phyloP scores from a whole-genome alignment of 163 green algal species.

The Scenedesmus sp. region DNA sequence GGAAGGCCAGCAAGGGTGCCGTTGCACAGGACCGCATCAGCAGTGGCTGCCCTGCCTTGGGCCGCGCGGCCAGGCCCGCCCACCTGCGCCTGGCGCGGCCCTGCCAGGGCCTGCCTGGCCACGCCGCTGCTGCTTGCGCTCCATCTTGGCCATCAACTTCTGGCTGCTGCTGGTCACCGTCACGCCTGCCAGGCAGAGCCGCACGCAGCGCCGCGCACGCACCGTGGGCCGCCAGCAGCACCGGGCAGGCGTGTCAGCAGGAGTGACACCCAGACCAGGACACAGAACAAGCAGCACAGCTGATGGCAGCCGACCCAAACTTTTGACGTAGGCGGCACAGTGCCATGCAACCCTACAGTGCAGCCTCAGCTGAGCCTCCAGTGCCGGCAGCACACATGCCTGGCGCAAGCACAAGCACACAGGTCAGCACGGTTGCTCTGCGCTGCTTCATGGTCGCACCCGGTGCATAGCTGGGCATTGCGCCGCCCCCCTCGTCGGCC shows the following conservation, averaged over 20 bases:
- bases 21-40: too few species aligned
- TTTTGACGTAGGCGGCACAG: too few species aligned
- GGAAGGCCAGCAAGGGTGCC: too few species aligned
- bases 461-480: slow-evolving; percentile 71
- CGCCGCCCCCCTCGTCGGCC: slow-evolving; percentile 57
- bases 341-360: too few species aligned
- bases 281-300: too few species aligned
- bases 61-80: not conserved
- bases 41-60: not conserved
- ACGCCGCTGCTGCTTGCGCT: slow-evolving; percentile 75
- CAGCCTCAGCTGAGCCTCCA: too few species aligned
- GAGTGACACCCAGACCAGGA: too few species aligned
- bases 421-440: not conserved
- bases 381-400: too few species aligned
- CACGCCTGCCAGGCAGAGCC: not conserved
- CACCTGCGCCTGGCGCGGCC: slow-evolving; percentile 13
- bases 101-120: not conserved
- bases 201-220: not conserved
- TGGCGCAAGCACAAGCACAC: not conserved
- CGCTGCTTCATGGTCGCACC: not conserved
- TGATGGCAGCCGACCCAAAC: too few species aligned
- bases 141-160: slow-evolving; percentile 75
- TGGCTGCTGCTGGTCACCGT: slow-evolving; percentile 61
- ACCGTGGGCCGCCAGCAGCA: too few species aligned
- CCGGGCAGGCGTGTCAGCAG: too few species aligned